These are phyloP conservation scores for Colletotrichum simmondsii DNA, from an alignment of 2,329 filamentous ascomycete species.

Conservation along the genomic window DNA sequence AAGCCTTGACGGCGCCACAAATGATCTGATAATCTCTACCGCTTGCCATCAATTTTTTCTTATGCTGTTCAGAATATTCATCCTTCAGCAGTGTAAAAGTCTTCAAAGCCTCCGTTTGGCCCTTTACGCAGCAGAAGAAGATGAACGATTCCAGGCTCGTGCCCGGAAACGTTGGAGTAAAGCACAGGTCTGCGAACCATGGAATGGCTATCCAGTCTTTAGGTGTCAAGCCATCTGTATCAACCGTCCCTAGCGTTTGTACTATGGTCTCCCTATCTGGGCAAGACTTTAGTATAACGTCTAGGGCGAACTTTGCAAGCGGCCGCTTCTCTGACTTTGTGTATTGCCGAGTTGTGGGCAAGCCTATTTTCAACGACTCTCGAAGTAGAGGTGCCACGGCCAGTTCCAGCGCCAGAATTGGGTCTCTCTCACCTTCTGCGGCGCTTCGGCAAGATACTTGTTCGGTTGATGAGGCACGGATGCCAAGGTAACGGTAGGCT, in stretches of 20 bases:
- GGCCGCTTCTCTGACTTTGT: not conserved
- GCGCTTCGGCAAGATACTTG: not conserved
- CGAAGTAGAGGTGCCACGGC: not conserved
- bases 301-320: not conserved
- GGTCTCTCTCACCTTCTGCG: not conserved
- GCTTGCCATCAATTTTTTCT: not conserved
- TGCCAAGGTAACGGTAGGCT: not conserved
- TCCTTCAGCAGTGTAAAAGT: not conserved
- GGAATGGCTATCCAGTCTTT: not conserved
- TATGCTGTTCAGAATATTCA: not conserved
- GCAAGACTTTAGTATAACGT: not conserved
- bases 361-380: too few species aligned
- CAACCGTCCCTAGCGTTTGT: not conserved
- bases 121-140: not conserved
- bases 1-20: not conserved
- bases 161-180: not conserved
- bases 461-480: not conserved
- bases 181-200: not conserved
- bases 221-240: not conserved
- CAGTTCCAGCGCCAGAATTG: not conserved
- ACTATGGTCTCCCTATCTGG: not conserved
- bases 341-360: not conserved
- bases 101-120: not conserved
- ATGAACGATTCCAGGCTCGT: not conserved
- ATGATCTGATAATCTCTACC: not conserved